Percentiles rank a stretch among this genome's conserved stretches.
These are phyloP conservation scores for Backusella liffmaniae DNA, from an alignment of 192 early-diverging fungal genomes.

Conservation along the genomic window DNA sequence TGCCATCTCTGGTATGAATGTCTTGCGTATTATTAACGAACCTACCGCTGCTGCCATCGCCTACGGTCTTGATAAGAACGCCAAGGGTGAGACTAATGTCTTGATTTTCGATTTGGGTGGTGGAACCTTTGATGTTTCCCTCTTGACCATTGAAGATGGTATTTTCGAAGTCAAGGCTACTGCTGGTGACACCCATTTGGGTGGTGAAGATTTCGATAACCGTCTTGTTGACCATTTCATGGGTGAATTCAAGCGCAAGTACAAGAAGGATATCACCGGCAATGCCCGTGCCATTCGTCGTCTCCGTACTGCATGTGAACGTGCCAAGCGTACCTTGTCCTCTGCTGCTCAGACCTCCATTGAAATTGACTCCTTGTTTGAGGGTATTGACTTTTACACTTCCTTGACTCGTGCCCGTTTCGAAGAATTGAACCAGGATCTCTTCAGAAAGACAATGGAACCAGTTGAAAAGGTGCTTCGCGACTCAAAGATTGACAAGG, in stretches of 20 bases:
- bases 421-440: constrained; percentile 97
- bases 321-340: constrained; percentile 96
- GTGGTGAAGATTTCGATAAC: constrained; percentile 99
- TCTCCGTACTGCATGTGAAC: constrained; percentile 96
- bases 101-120: constrained; percentile 98
- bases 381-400: constrained; percentile 98
- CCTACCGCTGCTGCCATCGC: constrained; percentile 93
- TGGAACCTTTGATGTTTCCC: constrained; percentile 98
- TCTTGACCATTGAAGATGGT: constrained; percentile 95
- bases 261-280: constrained; percentile 89
- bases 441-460: constrained; percentile 93
- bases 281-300: constrained; percentile 94
- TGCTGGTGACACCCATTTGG: constrained; percentile 98
- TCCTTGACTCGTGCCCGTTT: constrained; percentile 98
- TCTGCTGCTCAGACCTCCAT: constrained; percentile 92
- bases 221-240: constrained; percentile 93
- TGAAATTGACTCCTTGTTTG: constrained; percentile 96
- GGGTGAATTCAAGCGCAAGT: constrained; percentile 98
- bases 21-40: constrained; percentile 93
- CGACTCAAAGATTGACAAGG: constrained; percentile 96
- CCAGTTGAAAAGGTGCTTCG: constrained; percentile 96
- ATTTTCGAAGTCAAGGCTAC: constrained; percentile 99
- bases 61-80: constrained; percentile 79
- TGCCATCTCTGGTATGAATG: constrained; percentile 83
- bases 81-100: constrained; percentile 95